These are phyloP conservation scores for Botrytis medusae DNA, from an alignment of 2,329 filamentous ascomycete genomes.

Conservation along the genomic window DNA sequence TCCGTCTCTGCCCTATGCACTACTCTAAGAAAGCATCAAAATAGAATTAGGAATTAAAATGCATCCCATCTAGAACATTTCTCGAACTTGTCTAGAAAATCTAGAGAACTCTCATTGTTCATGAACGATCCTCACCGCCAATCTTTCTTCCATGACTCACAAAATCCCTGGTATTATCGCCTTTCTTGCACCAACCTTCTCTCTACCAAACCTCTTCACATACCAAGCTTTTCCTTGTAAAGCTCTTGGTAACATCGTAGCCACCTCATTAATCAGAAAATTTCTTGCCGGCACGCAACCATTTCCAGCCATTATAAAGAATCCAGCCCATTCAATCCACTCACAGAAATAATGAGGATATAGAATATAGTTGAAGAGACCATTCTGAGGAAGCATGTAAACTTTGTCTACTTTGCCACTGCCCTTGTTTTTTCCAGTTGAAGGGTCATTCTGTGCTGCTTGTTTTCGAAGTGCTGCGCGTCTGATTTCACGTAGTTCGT, in stretches of 20 bases:
- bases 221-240: slow-evolving; percentile 85
- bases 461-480: slow-evolving; percentile 64
- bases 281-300: slow-evolving; percentile 71
- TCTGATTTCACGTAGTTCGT: slow-evolving; percentile 83
- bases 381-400: slow-evolving; percentile 82
- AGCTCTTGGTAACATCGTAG: slow-evolving; percentile 87
- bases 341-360: slow-evolving; percentile 96
- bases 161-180: slow-evolving; percentile 62
- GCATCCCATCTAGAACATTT: neutral
- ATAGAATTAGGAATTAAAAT: neutral
- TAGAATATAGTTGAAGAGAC: slow-evolving; percentile 78
- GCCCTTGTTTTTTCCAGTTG: slow-evolving; percentile 30
- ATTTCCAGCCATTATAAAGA: slow-evolving; percentile 71
- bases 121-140: neutral
- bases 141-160: slow-evolving; percentile 24
- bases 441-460: slow-evolving; percentile 43
- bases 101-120: no score
- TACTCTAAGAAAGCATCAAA: neutral
- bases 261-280: slow-evolving; percentile 83
- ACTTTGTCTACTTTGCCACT: slow-evolving; percentile 65
- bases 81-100: neutral
- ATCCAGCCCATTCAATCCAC: slow-evolving; percentile 95
- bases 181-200: slow-evolving; percentile 72
- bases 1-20: neutral
- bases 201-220: slow-evolving; percentile 78